phyloP scores from a whole-genome alignment of 257 asterid species.

The Nicotiana knightiana region DNA sequence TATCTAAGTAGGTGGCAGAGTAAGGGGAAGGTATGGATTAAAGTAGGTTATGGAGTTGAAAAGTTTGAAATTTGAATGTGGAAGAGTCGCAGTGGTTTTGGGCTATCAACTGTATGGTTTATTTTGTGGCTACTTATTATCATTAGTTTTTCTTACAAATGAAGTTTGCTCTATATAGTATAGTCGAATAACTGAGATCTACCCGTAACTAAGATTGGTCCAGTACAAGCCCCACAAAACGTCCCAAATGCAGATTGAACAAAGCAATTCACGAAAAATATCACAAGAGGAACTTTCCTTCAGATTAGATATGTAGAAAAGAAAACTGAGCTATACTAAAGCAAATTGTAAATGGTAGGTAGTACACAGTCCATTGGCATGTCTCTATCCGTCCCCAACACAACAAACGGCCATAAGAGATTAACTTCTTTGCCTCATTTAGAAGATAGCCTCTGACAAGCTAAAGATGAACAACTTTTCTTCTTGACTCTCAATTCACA shows the following conservation, averaged over 20 bases:
- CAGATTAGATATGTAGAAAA: background rate
- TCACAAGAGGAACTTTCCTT: background rate
- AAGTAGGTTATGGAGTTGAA: too few species aligned
- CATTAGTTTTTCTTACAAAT: too few species aligned
- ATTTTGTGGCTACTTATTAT: too few species aligned
- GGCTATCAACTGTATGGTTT: too few species aligned
- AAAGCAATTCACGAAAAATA: background rate
- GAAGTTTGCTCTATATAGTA: too few species aligned
- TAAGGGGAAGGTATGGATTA: too few species aligned
- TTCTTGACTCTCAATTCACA: background rate
- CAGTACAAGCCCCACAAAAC: background rate
- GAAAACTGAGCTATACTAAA: background rate
- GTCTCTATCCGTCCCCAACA: background rate
- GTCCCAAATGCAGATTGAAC: background rate
- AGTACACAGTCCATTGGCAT: background rate
- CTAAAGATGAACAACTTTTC: background rate
- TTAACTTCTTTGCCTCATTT: background rate
- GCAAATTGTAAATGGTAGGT: background rate
- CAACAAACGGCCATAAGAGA: background rate
- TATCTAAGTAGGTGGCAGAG: too few species aligned
- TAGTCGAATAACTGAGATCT: background rate
- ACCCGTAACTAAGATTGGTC: background rate
- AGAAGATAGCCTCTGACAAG: too few species aligned
- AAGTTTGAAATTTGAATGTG: too few species aligned
- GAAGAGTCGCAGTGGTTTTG: too few species aligned